Conservation (phyloP, 768 basidiomycete species). For the Trametes maxima region DNA sequence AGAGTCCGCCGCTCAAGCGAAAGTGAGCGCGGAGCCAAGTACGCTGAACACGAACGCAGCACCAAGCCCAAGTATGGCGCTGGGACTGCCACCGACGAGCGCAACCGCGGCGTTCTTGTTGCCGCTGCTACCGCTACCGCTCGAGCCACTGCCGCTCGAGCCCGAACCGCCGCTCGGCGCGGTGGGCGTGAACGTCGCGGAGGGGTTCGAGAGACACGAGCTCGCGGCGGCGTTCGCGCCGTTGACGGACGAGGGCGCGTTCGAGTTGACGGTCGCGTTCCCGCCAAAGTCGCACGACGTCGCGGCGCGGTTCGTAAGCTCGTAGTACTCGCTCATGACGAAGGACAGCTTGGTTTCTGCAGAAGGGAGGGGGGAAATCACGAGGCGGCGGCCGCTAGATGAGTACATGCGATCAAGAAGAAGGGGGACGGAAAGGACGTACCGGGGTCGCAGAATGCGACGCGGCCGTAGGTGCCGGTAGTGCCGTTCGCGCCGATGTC, state of each 20-base stretch:
- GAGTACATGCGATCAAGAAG: background rate
- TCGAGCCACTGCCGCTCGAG: conserved; percentile 6
- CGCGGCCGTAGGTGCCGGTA: conserved; percentile 72
- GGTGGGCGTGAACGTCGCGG: conserved; percentile 65
- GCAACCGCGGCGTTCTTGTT: conserved; percentile 21
- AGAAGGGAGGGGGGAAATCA: background rate
- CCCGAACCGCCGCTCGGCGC: conserved; percentile 29
- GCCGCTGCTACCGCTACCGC: conserved; percentile 5
- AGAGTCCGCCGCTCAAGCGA: conserved; percentile 22
- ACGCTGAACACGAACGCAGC: conserved; percentile 26
- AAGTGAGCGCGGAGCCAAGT: conserved; percentile 24
- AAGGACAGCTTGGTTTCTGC: conserved; percentile 79
- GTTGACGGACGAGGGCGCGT: conserved; percentile 50
- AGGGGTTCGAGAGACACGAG: conserved; percentile 68
- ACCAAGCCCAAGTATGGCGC: conserved; percentile 23
- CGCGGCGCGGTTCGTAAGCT: conserved; percentile 55
- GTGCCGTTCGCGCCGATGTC: conserved; percentile 74
- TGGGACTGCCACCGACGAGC: conserved; percentile 8
- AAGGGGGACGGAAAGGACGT: conserved; percentile 22
- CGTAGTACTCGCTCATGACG: conserved; percentile 80
- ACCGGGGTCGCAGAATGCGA: conserved; percentile 84
- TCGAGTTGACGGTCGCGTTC: conserved; percentile 76
- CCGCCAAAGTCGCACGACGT: conserved; percentile 79
- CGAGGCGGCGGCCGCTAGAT: background rate
- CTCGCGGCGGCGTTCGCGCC: conserved; percentile 58